phyloP scores from a whole-genome alignment of 2,329 filamentous ascomycete genomes.

The Fusarium sublunatum region DNA sequence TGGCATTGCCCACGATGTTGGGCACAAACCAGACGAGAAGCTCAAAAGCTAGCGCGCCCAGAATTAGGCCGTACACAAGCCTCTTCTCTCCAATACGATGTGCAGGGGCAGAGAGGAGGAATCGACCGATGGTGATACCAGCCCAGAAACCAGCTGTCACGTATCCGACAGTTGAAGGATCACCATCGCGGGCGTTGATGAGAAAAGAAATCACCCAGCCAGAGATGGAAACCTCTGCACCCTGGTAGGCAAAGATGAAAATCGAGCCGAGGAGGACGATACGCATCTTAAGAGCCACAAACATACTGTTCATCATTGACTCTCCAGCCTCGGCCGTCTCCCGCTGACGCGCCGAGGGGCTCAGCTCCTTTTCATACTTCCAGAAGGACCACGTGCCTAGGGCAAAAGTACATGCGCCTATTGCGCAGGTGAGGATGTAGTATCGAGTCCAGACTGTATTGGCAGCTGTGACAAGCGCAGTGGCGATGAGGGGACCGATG shows the following conservation, averaged over 20 bases:
- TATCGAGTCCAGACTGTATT: constrained; percentile 75
- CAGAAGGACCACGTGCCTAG: constrained; percentile 76
- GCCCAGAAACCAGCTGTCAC: constrained; percentile 79
- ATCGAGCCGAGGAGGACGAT: constrained; percentile 79
- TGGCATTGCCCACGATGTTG: constrained; percentile 76
- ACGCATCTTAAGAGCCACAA: constrained; percentile 61
- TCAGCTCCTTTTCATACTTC: constrained; percentile 72
- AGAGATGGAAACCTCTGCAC: constrained; percentile 83
- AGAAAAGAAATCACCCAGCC: constrained; percentile 91
- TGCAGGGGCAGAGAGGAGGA: constrained; percentile 74
- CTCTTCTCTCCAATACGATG: constrained; percentile 75
- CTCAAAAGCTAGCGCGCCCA: constrained; percentile 74
- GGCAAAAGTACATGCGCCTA: constrained; percentile 67
- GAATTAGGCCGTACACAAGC: constrained; percentile 72
- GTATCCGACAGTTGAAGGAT: constrained; percentile 79
- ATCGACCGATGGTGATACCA: constrained; percentile 81
- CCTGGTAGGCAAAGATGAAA: constrained; percentile 89
- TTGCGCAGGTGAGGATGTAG: constrained; percentile 73
- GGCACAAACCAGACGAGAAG: constrained; percentile 83
- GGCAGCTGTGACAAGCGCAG: constrained; percentile 71
- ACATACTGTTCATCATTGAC: constrained; percentile 56
- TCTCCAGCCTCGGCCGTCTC: constrained; percentile 35
- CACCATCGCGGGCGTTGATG: constrained; percentile 76
- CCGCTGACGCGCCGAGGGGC: constrained; percentile 51
- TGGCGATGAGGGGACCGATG: constrained; percentile 78